Evolutionary conservation across 1,284 basidiomycete genomes (phyloP).

Genomic region (Fomitopsis betulina): DNA sequence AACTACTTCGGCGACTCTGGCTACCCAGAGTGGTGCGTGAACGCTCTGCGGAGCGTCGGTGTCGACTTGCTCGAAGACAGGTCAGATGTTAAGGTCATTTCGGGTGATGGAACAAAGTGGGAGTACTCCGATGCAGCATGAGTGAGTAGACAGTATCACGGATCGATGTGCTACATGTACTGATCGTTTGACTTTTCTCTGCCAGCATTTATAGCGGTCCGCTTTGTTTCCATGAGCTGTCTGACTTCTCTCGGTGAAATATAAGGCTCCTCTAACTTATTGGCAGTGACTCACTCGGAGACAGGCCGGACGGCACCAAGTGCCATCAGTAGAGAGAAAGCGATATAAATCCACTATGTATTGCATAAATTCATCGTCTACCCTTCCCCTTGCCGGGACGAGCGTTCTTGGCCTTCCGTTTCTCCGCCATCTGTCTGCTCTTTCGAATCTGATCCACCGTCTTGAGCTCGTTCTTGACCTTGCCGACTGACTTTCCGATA

Average conservation of each 20-base stretch:
- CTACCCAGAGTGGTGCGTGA: constrained; percentile 81
- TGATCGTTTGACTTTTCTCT: too few relatives aligned
- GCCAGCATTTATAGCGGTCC: too few relatives aligned
- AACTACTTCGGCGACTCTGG: constrained; percentile 64
- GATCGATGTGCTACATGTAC: too few relatives aligned
- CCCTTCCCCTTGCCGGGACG: constrained; percentile 51
- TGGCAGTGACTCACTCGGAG: too few relatives aligned
- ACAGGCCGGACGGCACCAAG: too few relatives aligned
- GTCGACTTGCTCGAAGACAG: constrained; percentile 65
- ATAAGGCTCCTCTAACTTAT: too few relatives aligned
- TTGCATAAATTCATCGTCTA: constrained; percentile 33
- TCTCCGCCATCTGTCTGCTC: constrained; percentile 56
- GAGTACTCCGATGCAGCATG: constrained; percentile 35
- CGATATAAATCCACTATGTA: not conserved
- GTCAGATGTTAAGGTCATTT: constrained; percentile 39
- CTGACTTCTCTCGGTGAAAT: too few relatives aligned
- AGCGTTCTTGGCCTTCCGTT: constrained; percentile 71
- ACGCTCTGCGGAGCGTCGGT: constrained; percentile 70
- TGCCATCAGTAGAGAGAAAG: too few relatives aligned
- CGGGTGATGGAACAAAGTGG: constrained; percentile 71
- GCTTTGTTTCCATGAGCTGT: too few relatives aligned
- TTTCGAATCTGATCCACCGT: constrained; percentile 83
- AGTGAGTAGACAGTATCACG: constrained; percentile 1
- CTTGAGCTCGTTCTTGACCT: constrained; percentile 78
- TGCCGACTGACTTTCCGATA: constrained; percentile 54